These are phyloP conservation scores for Dothidotthia symphoricarpi DNA, from an alignment of 2,329 filamentous ascomycete species.

Conservation along the genomic window DNA sequence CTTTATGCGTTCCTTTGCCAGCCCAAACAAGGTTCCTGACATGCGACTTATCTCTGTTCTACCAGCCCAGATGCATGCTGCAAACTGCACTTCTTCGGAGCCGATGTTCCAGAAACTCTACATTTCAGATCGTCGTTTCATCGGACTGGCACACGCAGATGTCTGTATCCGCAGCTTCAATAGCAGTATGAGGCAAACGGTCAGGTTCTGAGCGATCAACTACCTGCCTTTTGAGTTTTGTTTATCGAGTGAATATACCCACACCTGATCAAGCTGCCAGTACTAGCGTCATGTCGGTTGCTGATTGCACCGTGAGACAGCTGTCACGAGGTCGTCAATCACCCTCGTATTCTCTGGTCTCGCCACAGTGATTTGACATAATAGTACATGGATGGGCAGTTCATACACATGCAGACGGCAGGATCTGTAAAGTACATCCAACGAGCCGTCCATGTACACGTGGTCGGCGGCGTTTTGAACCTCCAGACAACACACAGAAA, in stretches of 20 bases:
- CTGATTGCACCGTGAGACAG: constrained; percentile 3
- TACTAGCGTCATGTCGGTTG: neutral
- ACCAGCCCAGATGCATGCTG: neutral
- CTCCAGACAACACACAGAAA: no score
- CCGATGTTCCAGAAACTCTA: constrained; percentile 8
- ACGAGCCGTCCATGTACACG: no score
- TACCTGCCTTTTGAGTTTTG: neutral
- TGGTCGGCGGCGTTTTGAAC: no score
- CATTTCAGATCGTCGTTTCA: constrained; percentile 9
- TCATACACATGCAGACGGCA: no score
- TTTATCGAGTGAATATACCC: no score
- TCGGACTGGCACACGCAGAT: no score
- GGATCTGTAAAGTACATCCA: no score
- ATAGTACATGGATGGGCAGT: no score
- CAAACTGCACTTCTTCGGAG: constrained; percentile 3
- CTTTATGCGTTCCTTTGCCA: constrained; percentile 22
- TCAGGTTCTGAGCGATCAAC: neutral
- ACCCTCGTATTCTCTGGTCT: no score
- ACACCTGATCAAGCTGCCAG: constrained; percentile 5
- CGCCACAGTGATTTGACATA: no score
- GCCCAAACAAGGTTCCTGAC: neutral
- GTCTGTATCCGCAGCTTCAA: no score
- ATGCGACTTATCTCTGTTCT: no score
- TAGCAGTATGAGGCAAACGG: neutral
- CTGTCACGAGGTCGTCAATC: neutral